Evolutionary conservation across 331 rosid genomes (phyloP).

Genomic region (Pyrus hybrid): DNA sequence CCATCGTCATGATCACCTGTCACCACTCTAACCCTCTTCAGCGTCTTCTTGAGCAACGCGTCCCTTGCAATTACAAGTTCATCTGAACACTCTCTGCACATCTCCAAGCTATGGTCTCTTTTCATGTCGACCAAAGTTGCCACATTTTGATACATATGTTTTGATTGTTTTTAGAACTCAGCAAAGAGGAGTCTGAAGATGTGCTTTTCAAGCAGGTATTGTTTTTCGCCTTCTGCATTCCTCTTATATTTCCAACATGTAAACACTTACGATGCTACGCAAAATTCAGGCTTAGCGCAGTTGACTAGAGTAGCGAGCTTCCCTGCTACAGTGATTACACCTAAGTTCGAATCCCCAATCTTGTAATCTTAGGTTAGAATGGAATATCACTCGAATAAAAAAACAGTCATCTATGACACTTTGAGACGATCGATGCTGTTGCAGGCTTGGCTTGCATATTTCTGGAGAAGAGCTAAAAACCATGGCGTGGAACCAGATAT

Average conservation of each 20-base stretch:
- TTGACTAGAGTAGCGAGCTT: neutral
- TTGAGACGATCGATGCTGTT: neutral
- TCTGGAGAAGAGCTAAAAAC: constrained; percentile 84
- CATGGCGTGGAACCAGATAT: constrained; percentile 69
- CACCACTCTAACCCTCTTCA: neutral
- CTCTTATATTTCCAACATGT: neutral
- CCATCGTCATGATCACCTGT: neutral
- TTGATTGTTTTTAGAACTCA: constrained; percentile 50
- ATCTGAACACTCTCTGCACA: too few relatives aligned
- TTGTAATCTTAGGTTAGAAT: neutral
- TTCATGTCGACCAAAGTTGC: neutral
- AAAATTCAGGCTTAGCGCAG: too few relatives aligned
- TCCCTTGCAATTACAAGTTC: neutral
- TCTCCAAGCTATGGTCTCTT: too few relatives aligned
- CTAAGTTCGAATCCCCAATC: neutral
- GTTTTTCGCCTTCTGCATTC: neutral
- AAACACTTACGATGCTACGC: fast-evolving
- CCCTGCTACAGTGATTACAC: neutral
- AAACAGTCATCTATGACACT: neutral
- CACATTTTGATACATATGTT: neutral
- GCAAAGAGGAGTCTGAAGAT: constrained; percentile 69
- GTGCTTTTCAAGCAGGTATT: constrained; percentile 77
- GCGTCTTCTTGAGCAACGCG: neutral
- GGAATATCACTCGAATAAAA: too few relatives aligned
- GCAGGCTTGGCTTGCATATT: constrained; percentile 91